Base-by-base conservation (phyloP, 2,329 filamentous ascomycete genomes). In the Ophiosphaerella herpotricha region DNA sequence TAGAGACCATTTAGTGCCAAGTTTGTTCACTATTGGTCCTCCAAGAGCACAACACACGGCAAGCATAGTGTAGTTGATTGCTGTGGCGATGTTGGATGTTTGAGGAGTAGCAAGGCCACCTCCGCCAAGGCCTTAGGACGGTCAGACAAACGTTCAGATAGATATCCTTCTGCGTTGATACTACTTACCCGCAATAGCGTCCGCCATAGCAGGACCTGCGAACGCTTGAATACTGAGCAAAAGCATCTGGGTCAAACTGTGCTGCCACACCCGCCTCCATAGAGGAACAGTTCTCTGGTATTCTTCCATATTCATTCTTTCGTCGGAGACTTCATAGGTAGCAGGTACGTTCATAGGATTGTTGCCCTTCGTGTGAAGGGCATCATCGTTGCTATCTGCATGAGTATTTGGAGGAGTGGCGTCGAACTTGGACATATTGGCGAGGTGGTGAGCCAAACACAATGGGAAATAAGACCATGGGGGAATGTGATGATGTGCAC, bases 161-260 rank as follows among this genome's bases (percentile, higher is more conserved):
- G 9, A 29, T 3, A 2, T 24, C 2, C 6, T 2, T 13, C 31
- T 13, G 33, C 12, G 21, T 21, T 4, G n/a, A n/a, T 3, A 6
- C 8, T 5, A 34, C 50, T 41, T 31, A 63, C 64, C 64, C 41
- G 64, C 64, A 34, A 67, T 67, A n/a, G 64, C 64, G 49, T 67
- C 64, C 2, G 61, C 63, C 64, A 67, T 67, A 2, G 64, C 64
- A 41, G 64, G 64, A 39, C 64, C 64, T 34, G 63, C 66, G 45
- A 78, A 78, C 0, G 76, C 75, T 55, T 80, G 77, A 8, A 79
- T 61, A 35, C 76, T 78, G 9, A 80, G 59, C 4, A 79, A 66
- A 58, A 79, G 61, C 77, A 80, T 79, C 61, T 80, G 77, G 5
- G 77, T 79, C 55, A 80, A 68, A 54, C 77, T 78, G 54, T 79